Evolutionary conservation across 2,329 filamentous ascomycete species (phyloP).

Genomic region (Furcasterigmium sp.): DNA sequence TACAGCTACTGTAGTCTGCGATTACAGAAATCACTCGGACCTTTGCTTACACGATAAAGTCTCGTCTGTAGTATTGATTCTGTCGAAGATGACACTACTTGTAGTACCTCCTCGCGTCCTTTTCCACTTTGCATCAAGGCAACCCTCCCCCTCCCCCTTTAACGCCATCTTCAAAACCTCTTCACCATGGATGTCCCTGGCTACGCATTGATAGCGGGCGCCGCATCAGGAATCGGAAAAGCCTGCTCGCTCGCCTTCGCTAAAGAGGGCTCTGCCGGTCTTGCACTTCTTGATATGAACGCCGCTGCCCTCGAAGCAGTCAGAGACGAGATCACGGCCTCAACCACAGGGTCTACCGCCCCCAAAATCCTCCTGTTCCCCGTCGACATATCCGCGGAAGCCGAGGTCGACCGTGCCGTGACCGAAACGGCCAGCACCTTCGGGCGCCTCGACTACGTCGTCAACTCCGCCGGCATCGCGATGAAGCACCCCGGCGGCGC

Average conservation of each 20-base stretch:
- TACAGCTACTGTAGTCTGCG: too few relatives aligned
- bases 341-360: not conserved
- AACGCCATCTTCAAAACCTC: too few relatives aligned
- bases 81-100: too few relatives aligned
- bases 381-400: constrained; percentile 18
- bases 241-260: constrained; percentile 22
- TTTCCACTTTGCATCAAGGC: too few relatives aligned
- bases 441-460: constrained; percentile 32
- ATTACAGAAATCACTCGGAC: too few relatives aligned
- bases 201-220: constrained; percentile 22
- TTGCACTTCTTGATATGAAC: constrained; percentile 21
- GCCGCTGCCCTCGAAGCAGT: not conserved
- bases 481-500: constrained; percentile 30
- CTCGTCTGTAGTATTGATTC: too few relatives aligned
- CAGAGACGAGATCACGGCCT: not conserved
- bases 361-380: not conserved
- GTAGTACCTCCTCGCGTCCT: too few relatives aligned
- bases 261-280: constrained; percentile 19
- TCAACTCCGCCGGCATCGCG: constrained; percentile 33
- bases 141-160: too few relatives aligned
- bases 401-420: constrained; percentile 19
- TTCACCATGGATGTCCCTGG: constrained; percentile 22
- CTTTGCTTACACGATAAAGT: too few relatives aligned
- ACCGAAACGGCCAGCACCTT: constrained; percentile 20
- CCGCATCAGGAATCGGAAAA: constrained; percentile 23